Percentiles rank a stretch among this genome's conserved stretches.
Evolutionary conservation across 169 alveolate species (phyloP).

Genomic region (Plasmodium relictum): DNA sequence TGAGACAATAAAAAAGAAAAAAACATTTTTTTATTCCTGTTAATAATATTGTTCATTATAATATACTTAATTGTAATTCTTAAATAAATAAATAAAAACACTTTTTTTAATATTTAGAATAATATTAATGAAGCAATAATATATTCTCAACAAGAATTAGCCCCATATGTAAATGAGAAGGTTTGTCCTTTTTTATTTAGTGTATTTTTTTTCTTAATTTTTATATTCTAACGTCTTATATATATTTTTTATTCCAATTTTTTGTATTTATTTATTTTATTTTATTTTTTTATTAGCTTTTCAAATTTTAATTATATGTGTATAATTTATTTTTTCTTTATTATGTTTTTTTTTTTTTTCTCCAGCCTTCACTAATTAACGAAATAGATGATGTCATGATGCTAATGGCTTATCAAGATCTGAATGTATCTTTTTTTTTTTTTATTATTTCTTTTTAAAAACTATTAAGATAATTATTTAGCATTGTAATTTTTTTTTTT

Average conservation of each 20-base stretch:
- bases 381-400: constrained; percentile 77
- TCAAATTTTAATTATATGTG: too few relatives aligned
- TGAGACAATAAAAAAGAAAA: constrained; percentile 5
- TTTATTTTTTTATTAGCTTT: too few relatives aligned
- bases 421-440: constrained; percentile 66
- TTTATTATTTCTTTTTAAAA: background rate
- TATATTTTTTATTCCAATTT: too few relatives aligned
- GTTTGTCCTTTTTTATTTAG: too few relatives aligned
- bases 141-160: constrained; percentile 76
- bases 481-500: too few relatives aligned
- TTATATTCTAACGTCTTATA: too few relatives aligned
- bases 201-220: too few relatives aligned
- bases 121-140: constrained; percentile 69
- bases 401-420: constrained; percentile 75
- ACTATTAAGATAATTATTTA: too few relatives aligned
- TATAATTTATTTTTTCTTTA: background rate
- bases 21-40: background rate
- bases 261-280: constrained; percentile 3
- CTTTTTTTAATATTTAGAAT: constrained; percentile 27
- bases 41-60: background rate
- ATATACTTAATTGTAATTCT: too few relatives aligned
- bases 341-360: constrained; percentile 25
- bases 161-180: constrained; percentile 75
- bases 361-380: constrained; percentile 71
- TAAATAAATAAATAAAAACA: background rate